phyloP scores from a whole-genome alignment of 129 eudicot species.

The Smallanthus sonchifolius region DNA sequence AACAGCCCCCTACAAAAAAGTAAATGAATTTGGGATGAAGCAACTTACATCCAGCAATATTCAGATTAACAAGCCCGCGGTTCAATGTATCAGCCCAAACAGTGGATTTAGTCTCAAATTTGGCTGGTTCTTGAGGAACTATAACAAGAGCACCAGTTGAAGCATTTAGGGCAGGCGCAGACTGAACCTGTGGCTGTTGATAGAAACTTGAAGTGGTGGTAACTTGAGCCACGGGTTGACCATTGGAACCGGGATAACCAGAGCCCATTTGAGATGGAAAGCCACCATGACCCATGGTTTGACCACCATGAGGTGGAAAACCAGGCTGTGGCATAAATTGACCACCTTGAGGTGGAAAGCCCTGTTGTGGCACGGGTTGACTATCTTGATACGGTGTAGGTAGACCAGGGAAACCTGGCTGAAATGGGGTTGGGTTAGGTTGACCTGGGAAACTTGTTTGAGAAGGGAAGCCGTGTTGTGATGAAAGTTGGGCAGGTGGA shows the following conservation, averaged over 20 bases:
- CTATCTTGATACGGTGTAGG: slow-evolving; percentile 21
- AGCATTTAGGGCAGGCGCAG: slow-evolving; percentile 31
- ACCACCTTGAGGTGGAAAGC: slow-evolving; percentile 24
- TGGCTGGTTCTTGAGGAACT: slow-evolving; percentile 64
- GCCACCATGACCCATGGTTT: slow-evolving; percentile 19
- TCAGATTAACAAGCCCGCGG: slow-evolving; percentile 90
- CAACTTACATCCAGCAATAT: slow-evolving; percentile 90
- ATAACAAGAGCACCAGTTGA: slow-evolving; percentile 54
- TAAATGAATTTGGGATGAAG: neutral
- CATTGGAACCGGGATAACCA: slow-evolving; percentile 33
- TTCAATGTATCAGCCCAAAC: slow-evolving; percentile 98
- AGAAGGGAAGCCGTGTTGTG: slow-evolving; percentile 26
- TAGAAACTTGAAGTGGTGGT: slow-evolving; percentile 26
- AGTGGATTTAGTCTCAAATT: slow-evolving; percentile 84
- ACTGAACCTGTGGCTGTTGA: slow-evolving; percentile 40
- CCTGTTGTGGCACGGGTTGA: slow-evolving; percentile 15
- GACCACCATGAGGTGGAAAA: slow-evolving; percentile 34
- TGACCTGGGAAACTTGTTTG: slow-evolving; percentile 25
- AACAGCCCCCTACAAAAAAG: neutral
- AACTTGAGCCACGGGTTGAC: slow-evolving; percentile 28
- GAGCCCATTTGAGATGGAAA: slow-evolving; percentile 34
- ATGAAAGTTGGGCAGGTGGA: slow-evolving; percentile 30
- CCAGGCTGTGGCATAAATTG: slow-evolving; percentile 20
- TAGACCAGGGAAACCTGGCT: slow-evolving; percentile 27
- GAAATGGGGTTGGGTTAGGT: slow-evolving; percentile 21